Evolutionary conservation across 306 rosid genomes (phyloP), one percentile per base, ranked within the genome.

Genomic region (Cyamopsis tetragonoloba): DNA sequence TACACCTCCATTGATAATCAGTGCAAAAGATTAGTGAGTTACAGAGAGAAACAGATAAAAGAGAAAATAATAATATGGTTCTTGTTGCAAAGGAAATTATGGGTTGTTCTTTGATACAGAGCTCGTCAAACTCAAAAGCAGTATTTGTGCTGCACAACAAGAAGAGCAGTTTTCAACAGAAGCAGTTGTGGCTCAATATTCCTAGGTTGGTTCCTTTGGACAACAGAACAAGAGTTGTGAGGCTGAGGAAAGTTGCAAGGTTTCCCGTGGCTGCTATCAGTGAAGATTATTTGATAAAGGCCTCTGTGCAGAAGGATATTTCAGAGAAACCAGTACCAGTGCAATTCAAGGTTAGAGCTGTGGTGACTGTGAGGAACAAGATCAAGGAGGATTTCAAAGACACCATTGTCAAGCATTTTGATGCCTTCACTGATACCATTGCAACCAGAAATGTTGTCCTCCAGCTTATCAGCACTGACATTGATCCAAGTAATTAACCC

Each of bases 401-500:
- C 35, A 68, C 86, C 11, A 0, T 91, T 32, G 73, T 79, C 10
- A 91, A 85, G 78, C 86, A 91, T 54, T 60, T 88, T 15, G 97
- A 91, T 71, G 81, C 85, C 48, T 30, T 91, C 42, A 68, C 82
- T 15, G 97, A 91, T 24, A 79, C 67, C 34, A 86, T 91, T 9
- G 97, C 95, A 4, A 70, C 81, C 42, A 70, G 81, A 47, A 88
- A 86, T 60, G 85, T 91, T 66, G 88, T 75, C 48, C 76, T 91
- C 17, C 81, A 91, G 69, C 89, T 91, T 42, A 47, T 91, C 86
- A 84, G 95, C 81, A 77, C 91, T 39, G 78, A 82, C 48, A 70
- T 84, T 22, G 86, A 91, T 51, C 87, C 92, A 66, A 88, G 97
- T 91, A 82, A n/a, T n/a, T n/a, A n/a, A n/a, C n/a, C n/a, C n/a